These are phyloP conservation scores for Crithidia bombi DNA, from an alignment of 208 protist species.

Conservation along the genomic window DNA sequence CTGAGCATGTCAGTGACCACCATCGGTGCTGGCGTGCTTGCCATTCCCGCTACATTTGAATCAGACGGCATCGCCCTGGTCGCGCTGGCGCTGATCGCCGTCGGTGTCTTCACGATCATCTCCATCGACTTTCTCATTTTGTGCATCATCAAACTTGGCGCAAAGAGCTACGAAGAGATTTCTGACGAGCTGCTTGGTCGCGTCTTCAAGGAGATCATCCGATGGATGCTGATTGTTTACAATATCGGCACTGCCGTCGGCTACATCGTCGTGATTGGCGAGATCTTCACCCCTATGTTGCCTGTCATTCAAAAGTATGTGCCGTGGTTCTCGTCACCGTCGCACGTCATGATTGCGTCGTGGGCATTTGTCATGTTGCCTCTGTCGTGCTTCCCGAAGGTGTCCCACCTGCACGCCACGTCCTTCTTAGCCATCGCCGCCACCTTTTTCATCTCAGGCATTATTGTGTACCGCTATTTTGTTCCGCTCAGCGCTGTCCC, in stretches of 20 bases:
- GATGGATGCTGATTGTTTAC: conserved; percentile 73
- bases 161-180: conserved; percentile 71
- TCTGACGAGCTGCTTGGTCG: conserved; percentile 53
- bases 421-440: conserved; percentile 57
- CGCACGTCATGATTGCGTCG: conserved; percentile 41
- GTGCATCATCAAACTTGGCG: conserved; percentile 50
- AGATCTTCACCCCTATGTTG: conserved; percentile 60
- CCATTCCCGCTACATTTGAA: conserved; percentile 55
- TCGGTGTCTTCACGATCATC: conserved; percentile 52
- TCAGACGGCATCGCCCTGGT: conserved; percentile 50
- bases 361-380: conserved; percentile 66
- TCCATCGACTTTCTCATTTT: conserved; percentile 72
- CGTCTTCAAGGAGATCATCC: conserved; percentile 50
- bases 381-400: conserved; percentile 53
- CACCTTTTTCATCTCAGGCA: conserved; percentile 58
- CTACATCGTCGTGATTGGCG: conserved; percentile 71
- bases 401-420: conserved; percentile 52
- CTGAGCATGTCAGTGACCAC: conserved; percentile 71
- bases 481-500: conserved; percentile 28
- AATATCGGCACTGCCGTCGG: conserved; percentile 62
- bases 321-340: conserved; percentile 44
- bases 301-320: conserved; percentile 51
- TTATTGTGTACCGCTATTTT: conserved; percentile 73
- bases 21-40: conserved; percentile 65
- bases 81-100: conserved; percentile 35